Evolutionary conservation across 2,329 filamentous ascomycete species (phyloP), one percentile per base, ranked within the genome.

Genomic region (Trichophaea hybrida): DNA sequence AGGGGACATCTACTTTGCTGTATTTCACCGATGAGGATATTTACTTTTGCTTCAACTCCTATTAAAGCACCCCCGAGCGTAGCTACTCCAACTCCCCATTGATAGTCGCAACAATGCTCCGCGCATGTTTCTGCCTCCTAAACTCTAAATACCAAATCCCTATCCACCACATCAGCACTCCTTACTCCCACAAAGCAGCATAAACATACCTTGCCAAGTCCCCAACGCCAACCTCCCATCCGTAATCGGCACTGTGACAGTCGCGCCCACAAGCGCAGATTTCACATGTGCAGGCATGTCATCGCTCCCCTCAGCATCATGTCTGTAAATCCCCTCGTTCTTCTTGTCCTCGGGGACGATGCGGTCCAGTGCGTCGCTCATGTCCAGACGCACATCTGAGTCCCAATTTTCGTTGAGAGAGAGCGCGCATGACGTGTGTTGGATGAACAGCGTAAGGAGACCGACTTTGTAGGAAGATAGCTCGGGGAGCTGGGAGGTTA

Each of bases 251-350:
- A 98, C 85, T 5, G 84, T 91, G 2, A 97, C 82, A 67, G 86
- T 94, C 3, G 90, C 88, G 12, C 93, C 93, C 34, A 97, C 78
- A 54, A 98, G 75, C 0, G 88, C 86, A 60, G 84, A 88, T 75
- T 98, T 98, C 72, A 98, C 85, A 73, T 98, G 93, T 61, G 89
- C 90, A 40, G 93, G 93, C 88, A 97, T 96, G 73, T 97, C 93
- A 75, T 98, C 93, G 55, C 75, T 73, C 0, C 93, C 93, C 76
- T 95, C 93, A 0, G 85, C 90, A 69, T 80, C 82, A 74, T 98
- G 93, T 48, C 87, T 76, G 74, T 97, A 98, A 50, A 97, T 72
- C 6, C 80, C 77, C 71, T 82, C 77, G 2, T 85, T 84, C 70
- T 83, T 84, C 31, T 78, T 79, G 58, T 94, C 90, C 69, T 87